Evolutionary conservation across 106 monocot species (phyloP).

Genomic region (Dendrobium catenatum): DNA sequence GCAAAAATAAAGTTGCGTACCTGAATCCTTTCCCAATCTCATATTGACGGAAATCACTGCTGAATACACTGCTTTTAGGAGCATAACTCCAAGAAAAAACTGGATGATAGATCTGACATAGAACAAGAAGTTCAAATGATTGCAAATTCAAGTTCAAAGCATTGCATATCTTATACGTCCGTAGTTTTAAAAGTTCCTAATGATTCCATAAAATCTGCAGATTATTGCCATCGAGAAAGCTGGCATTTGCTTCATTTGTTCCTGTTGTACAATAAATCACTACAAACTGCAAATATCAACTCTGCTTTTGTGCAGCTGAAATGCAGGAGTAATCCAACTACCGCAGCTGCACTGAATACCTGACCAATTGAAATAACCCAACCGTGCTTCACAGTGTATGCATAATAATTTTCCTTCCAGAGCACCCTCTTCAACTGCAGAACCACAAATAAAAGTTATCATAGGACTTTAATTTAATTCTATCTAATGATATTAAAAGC

Average conservation of each 20-base stretch:
- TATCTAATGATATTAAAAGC: no score
- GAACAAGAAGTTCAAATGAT: not conserved
- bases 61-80: not conserved
- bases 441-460: not conserved
- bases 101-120: not conserved
- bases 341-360: conserved; percentile 97
- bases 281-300: conserved; percentile 48
- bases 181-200: not conserved
- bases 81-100: not conserved
- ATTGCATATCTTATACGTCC: not conserved
- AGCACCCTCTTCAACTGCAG: conserved; percentile 85
- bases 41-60: not conserved
- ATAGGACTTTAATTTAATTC: not conserved
- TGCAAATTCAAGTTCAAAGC: not conserved
- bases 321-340: conserved; percentile 97
- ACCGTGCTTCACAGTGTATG: conserved; percentile 59
- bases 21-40: not conserved
- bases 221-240: not conserved
- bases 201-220: not conserved
- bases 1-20: not conserved
- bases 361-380: conserved; percentile 96
- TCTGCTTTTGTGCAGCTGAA: conserved; percentile 83
- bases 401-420: conserved; percentile 89
- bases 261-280: not conserved
- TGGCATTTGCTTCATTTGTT: not conserved